phyloP scores from a whole-genome alignment of 441 rosid genomes.

The Manihot esculenta region DNA sequence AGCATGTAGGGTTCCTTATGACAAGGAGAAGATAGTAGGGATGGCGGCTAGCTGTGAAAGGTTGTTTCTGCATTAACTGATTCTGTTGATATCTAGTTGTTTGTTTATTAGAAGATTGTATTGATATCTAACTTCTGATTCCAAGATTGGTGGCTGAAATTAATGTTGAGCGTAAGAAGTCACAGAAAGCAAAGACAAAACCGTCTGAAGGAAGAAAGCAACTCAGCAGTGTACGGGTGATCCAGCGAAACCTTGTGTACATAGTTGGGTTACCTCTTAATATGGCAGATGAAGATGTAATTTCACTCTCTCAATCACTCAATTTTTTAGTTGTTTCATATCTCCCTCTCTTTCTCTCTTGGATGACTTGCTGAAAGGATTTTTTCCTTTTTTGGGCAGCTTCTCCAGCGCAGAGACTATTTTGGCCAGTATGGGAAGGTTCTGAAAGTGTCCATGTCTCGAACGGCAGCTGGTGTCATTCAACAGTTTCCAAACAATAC shows the following conservation, averaged over 20 bases:
- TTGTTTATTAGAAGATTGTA: not conserved
- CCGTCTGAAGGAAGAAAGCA: conserved; percentile 48
- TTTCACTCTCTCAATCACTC: not conserved
- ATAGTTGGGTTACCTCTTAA: conserved; percentile 44
- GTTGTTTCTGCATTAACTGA: conserved; percentile 19
- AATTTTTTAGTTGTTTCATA: not conserved
- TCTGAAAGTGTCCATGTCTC: conserved; percentile 74
- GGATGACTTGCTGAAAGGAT: too few species aligned
- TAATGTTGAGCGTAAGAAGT: conserved; percentile 38
- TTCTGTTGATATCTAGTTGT: not conserved
- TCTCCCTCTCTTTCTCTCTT: not conserved
- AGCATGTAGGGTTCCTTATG: conserved; percentile 49
- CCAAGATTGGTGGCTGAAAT: conserved; percentile 44
- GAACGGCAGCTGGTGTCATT: conserved; percentile 62
- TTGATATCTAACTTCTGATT: not conserved
- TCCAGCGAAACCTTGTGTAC: conserved; percentile 52
- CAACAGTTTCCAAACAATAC: conserved; percentile 74
- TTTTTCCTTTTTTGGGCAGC: conserved; percentile 32
- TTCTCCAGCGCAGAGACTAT: conserved; percentile 62
- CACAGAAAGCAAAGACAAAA: conserved; percentile 42
- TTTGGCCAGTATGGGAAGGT: conserved; percentile 88
- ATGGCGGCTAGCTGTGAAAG: conserved; percentile 46
- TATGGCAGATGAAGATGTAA: conserved; percentile 45
- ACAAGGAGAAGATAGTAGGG: conserved; percentile 56
- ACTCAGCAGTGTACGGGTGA: conserved; percentile 48